phyloP scores from a whole-genome alignment of 1,284 basidiomycete species.

The Abortiporus biennis region DNA sequence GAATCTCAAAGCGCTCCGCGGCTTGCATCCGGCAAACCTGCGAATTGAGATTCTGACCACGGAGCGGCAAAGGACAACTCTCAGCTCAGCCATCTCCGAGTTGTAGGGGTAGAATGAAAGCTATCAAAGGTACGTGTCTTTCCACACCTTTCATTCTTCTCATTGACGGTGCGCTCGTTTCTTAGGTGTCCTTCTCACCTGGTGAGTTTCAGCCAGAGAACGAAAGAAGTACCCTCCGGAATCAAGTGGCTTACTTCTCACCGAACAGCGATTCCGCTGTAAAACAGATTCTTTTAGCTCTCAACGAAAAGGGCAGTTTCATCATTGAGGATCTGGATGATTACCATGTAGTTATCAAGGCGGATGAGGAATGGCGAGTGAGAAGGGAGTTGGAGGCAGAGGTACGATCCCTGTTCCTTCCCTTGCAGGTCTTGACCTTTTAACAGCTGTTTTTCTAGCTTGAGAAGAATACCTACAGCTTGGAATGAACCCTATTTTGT shows the following conservation, averaged over 20 bases:
- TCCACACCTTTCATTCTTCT: background rate
- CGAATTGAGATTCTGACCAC: too few species aligned
- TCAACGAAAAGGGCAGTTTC: constrained; percentile 77
- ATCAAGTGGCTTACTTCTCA: background rate
- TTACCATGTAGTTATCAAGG: constrained; percentile 76
- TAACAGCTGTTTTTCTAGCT: constrained; percentile 10
- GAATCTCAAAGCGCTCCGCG: too few species aligned
- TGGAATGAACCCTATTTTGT: too few species aligned
- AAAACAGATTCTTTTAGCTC: constrained; percentile 80
- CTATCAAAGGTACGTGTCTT: constrained; percentile 48
- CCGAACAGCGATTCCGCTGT: constrained; percentile 77
- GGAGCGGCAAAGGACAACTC: too few species aligned
- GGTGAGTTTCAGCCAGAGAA: constrained; percentile 40
- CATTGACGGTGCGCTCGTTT: background rate
- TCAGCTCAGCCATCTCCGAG: too few species aligned
- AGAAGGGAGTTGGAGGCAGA: constrained; percentile 70
- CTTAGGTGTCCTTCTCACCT: constrained; percentile 67
- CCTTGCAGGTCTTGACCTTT: background rate
- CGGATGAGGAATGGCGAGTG: constrained; percentile 74
- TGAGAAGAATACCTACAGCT: constrained; percentile 38
- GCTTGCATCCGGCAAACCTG: too few species aligned
- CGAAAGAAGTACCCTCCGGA: too few species aligned
- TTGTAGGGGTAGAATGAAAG: constrained; percentile 45
- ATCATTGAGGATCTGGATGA: constrained; percentile 88
- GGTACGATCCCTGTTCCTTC: constrained; percentile 35